Base-by-base conservation (phyloP, 176 grass and related monocot genomes). In the Calamus simplicifolius region DNA sequence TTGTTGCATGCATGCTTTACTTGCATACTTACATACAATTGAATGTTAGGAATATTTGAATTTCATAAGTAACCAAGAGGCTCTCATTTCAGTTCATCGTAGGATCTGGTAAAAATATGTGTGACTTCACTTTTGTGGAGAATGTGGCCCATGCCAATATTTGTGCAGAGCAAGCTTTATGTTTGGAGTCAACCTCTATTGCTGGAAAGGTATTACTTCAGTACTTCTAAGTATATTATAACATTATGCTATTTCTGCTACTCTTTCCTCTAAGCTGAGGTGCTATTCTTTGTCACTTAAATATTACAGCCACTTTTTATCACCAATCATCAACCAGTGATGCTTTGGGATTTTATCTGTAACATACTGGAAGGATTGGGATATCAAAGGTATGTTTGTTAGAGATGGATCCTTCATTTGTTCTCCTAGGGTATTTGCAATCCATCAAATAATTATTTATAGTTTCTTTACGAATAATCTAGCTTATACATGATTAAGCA, bases 341-440 rank as follows among this genome's bases (percentile, higher is more conserved):
- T 78, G 74, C 83, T 82, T 25, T 97, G 93, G 93, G 78, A 97
- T 55, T 97, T 97, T 57, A 80, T 97, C 73, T 83, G 70, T 72
- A 72, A 70, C 66, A 85, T 91, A 62, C 73, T 91, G 66, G 87
- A 80, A 77, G 84, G 75, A 25, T 80, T 97, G 78, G 81, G 93
- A 69, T 88, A 67, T 69, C 77, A 75, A 65, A 96, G 92, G 92
- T 96, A 73, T 64, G 27, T 71, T 62, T 31, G 29, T 28, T 15
- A 16, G 27, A 58, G 56, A 14, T 29, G 27, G 15, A 4, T 58
- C 25, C n/a, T 43, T 43, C 35, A 43, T 8, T 43, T 43, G 8
- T 43, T 43, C 35, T 43, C 8, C 6, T 12, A 43, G 8, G 35
- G 12, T 43, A 43, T 43, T 43, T 43, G 35, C 35, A 43, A 10